These are phyloP conservation scores for Bruguiera parviflora DNA, from an alignment of 345 rosid species.

Conservation along the genomic window DNA sequence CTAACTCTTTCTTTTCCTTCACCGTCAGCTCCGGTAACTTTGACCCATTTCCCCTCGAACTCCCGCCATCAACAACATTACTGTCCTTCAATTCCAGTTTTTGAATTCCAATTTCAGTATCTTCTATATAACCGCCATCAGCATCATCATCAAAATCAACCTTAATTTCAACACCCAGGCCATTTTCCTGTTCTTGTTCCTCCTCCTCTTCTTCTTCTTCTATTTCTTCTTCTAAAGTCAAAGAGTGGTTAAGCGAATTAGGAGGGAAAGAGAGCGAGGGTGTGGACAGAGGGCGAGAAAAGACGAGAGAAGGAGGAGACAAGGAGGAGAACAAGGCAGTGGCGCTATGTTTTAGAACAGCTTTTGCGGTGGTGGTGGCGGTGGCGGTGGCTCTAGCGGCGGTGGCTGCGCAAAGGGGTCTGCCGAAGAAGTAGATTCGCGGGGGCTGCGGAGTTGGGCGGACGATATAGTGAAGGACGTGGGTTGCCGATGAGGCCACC, in stretches of 20 bases:
- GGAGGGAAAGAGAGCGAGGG: background rate
- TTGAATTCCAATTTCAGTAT: background rate
- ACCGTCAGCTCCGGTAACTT: constrained; percentile 40
- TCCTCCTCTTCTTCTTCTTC: constrained; percentile 2
- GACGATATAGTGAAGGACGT: constrained; percentile 18
- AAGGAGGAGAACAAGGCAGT: background rate
- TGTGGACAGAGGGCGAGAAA: background rate
- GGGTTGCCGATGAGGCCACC: constrained; percentile 12
- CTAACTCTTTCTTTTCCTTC: constrained; percentile 87
- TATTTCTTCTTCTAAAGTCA: constrained; percentile 9
- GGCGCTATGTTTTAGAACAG: background rate
- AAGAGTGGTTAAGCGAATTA: background rate
- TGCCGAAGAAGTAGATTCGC: background rate
- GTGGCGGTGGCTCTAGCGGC: background rate
- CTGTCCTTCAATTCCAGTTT: background rate
- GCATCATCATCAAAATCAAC: constrained; percentile 1
- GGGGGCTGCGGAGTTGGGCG: constrained; percentile 9
- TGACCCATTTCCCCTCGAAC: background rate
- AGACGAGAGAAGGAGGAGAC: background rate
- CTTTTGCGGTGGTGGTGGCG: background rate
- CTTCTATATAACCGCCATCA: constrained; percentile 1
- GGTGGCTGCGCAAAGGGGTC: constrained; percentile 8
- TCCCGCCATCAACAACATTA: background rate
- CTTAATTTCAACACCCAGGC: background rate
- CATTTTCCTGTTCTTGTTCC: background rate